Base-by-base conservation (phyloP, 306 rosid genomes). In the Lablab purpureus region DNA sequence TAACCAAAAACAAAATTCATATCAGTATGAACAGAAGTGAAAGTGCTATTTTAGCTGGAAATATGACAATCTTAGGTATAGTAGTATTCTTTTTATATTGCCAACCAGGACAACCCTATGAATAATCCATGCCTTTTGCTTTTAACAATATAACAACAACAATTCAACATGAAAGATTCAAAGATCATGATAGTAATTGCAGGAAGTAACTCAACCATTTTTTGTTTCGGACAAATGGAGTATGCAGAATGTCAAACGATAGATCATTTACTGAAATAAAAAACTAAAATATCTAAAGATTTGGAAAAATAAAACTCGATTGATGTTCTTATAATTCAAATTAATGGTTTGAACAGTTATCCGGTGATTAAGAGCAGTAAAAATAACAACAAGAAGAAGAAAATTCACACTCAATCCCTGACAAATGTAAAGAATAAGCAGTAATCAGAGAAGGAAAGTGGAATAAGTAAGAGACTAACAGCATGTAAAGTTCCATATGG, bases 401-500 rank as follows among this genome's bases (percentile, higher is more conserved):
- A 47, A 9, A 56, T 47, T 30, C 56, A 41, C 27, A 77, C 7
- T 30, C 56, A 70, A 69, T 79, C 79, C 28, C 13, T 36, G 66
- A 64, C 10, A 52, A 80, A 27, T 45, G 37, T 71, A 65, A 51
- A 76, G 73, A 76, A 34, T 34, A 65, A 76, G 18, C 15, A 22
- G 37, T 7, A 43, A n/a, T 27, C 50, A 71, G 68, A 47, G 55
- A 51, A 63, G 37, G 60, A 32, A 74, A 69, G 36, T 80, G 58
- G 25, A 72, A 77, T 22, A 64, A 67, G 70, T 30, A 37, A 77
- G 75, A 73, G 72, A 76, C 82, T 65, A 76, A 88, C 89, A 40
- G 89, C 91, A 65, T 83, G 84, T 75, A 88, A 4, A 70, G 91
- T 83, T 73, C 89, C 91, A 78, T 49, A 85, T 27, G 89, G 87